These are phyloP conservation scores for Cryptococcus amylolentus DNA, from an alignment of 1,284 basidiomycete genomes.

Conservation along the genomic window DNA sequence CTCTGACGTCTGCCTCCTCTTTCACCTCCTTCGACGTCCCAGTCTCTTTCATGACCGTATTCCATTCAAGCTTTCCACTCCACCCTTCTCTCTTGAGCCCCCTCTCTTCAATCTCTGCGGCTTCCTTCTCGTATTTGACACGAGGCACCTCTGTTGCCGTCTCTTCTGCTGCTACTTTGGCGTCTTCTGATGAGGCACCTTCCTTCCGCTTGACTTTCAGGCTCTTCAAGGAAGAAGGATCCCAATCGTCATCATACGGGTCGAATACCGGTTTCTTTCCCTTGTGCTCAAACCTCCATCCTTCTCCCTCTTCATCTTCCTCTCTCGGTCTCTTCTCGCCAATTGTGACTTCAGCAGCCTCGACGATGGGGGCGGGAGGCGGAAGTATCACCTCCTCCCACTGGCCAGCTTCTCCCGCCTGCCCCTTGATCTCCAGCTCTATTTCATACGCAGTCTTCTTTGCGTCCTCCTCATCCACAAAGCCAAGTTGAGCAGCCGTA, in stretches of 20 bases:
- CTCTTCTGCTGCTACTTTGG: constrained; percentile 8
- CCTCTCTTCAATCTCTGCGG: neutral
- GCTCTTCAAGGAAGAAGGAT: constrained; percentile 25
- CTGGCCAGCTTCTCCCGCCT: constrained; percentile 70
- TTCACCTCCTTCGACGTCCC: constrained; percentile 1
- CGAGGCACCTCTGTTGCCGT: neutral
- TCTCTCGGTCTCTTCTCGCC: constrained; percentile 7
- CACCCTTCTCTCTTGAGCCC: constrained; percentile 22
- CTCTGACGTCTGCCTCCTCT: neutral
- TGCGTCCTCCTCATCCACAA: constrained; percentile 63
- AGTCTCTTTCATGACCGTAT: neutral
- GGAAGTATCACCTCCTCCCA: constrained; percentile 70
- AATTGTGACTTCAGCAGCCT: constrained; percentile 14
- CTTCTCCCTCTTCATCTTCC: constrained; percentile 30
- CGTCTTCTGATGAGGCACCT: constrained; percentile 11
- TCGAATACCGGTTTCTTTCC: constrained; percentile 30
- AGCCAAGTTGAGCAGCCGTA: constrained; percentile 76
- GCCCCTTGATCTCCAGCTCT: constrained; percentile 60
- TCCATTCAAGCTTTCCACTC: constrained; percentile 24
- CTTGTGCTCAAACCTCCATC: constrained; percentile 27
- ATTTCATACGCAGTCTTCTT: constrained; percentile 50
- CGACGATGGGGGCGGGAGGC: constrained; percentile 4
- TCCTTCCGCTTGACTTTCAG: constrained; percentile 42
- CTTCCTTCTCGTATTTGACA: neutral
- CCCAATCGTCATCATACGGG: constrained; percentile 44